A percentile compares a stretch with the other conserved stretches of the same genome.
phyloP scores from a whole-genome alignment of 495 filamentous ascomycete genomes.

The Penicillium herquei region DNA sequence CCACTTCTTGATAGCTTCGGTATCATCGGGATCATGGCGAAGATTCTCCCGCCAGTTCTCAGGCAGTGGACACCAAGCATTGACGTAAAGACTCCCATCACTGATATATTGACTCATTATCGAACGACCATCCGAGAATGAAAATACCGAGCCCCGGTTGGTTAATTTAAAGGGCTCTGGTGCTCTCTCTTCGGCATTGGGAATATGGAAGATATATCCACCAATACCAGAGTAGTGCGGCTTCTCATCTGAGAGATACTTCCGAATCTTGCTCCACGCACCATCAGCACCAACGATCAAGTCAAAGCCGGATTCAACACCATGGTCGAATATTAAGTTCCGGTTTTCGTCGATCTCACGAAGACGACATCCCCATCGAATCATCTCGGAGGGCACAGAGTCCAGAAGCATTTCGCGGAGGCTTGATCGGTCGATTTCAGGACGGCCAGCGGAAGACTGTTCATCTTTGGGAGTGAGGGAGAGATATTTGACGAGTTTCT shows the following conservation, averaged over 20 bases:
- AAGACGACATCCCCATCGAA: constrained; percentile 27
- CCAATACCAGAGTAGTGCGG: constrained; percentile 51
- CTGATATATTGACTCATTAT: constrained; percentile 20
- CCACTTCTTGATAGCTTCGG: constrained; percentile 2
- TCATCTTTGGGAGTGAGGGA: constrained; percentile 1
- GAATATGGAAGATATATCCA: constrained; percentile 12
- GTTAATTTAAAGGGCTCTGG: constrained; percentile 9
- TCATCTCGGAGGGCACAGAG: constrained; percentile 19
- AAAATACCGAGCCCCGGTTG: constrained; percentile 18
- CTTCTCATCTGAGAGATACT: constrained; percentile 39
- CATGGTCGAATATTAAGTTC: constrained; percentile 19
- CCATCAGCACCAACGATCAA: constrained; percentile 62
- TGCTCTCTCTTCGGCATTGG: constrained; percentile 14
- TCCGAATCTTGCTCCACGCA: constrained; percentile 55
- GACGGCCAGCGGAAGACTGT: constrained; percentile 15
- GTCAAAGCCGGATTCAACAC: constrained; percentile 27
- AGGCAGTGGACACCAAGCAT: background rate
- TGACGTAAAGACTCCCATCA: constrained; percentile 15
- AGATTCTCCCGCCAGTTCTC: constrained; percentile 9
- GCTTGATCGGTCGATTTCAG: constrained; percentile 31
- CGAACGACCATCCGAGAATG: constrained; percentile 13
- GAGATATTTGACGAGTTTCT: constrained; percentile 17
- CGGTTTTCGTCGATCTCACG: constrained; percentile 18
- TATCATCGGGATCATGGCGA: background rate
- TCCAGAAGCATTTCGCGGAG: constrained; percentile 31